Evolutionary conservation across 345 rosid species (phyloP), one percentile per base, ranked within the genome.

Genomic region (Durio zibethinus): DNA sequence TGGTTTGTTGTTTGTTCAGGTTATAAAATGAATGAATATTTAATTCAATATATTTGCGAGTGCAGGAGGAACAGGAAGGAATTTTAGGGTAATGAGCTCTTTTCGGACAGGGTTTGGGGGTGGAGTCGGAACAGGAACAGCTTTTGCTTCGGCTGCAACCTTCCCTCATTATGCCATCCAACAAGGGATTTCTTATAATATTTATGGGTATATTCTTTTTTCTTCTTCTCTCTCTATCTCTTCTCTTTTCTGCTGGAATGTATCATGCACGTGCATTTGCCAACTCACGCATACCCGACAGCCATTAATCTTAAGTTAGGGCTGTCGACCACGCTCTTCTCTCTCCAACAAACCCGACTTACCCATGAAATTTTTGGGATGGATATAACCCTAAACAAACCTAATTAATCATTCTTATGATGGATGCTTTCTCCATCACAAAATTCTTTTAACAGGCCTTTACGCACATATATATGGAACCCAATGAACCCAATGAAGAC

Each of bases 91-190:
- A 62, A 87, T 87, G 87, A 87, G 86, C 76, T 85, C 91, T 67
- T 93, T 87, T 80, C 97, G 90, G 90, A 87, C 93, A 61, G 97
- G 88, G 42, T 83, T 88, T 79, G 97, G 94, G 20, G 87, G 86
- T 5, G 85, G 88, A 1, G 83, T 84, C 8, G 84, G 86, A 36
- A 63, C 35, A 18, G 43, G 42, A 35, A 8, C 95, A 82, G 84
- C 92, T 84, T 89, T 93, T 89, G 89, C 91, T 80, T 90, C 98
- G 8, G 88, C 92, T 45, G 83, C 92, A 75, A 87, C 96, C 85
- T 91, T 88, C 85, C 91, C 97, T 78, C 98, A 90, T 88, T 94
- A 92, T 88, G 91, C 94, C 81, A 86, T 90, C 83, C 97, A 88
- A 74, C 94, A 87, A 85, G 94, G 89, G 74, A 81, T 94, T 69